These are phyloP conservation scores for Pinus tabuliformis DNA, from an alignment of 75 land plant genomes.

Conservation along the genomic window DNA sequence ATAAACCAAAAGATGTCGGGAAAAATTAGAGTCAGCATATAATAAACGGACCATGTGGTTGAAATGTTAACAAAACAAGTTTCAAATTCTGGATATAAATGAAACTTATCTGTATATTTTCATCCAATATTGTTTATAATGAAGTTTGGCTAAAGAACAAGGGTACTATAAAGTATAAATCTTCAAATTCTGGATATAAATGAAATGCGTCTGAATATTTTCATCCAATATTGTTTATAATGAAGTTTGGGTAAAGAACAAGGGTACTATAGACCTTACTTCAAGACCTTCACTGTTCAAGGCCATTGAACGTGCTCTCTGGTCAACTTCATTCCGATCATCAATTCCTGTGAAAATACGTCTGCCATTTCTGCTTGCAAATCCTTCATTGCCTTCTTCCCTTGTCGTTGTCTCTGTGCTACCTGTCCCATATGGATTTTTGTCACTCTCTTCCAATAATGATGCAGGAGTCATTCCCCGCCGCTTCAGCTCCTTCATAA, in stretches of 20 bases:
- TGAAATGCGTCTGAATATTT: neutral
- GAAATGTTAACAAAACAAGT: neutral
- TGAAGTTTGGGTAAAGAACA: neutral
- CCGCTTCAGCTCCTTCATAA: conserved; percentile 87
- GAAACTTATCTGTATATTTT: neutral
- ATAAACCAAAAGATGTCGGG: neutral
- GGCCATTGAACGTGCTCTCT: conserved; percentile 81
- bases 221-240: neutral
- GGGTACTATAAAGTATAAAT: neutral
- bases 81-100: neutral
- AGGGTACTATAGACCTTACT: conserved; percentile 24
- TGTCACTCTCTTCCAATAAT: conserved; percentile 41
- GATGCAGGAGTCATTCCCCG: conserved; percentile 74
- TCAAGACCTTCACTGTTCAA: conserved; percentile 98
- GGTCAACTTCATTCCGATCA: conserved; percentile 37
- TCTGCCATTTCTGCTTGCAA: conserved; percentile 19
- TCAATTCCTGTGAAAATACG: conserved; percentile 26
- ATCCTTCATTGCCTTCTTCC: conserved; percentile 11
- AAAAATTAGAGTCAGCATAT: neutral
- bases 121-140: neutral
- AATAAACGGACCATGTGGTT: neutral
- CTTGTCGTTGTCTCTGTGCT: conserved; percentile 15
- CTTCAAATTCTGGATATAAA: neutral
- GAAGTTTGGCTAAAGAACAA: neutral
- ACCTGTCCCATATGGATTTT: conserved; percentile 8